Percentiles rank a stretch among this genome's conserved stretches.
These are phyloP conservation scores for Sphagnum tenellum DNA, from an alignment of 225 moss, liverwort and hornwort genomes.

Conservation along the genomic window DNA sequence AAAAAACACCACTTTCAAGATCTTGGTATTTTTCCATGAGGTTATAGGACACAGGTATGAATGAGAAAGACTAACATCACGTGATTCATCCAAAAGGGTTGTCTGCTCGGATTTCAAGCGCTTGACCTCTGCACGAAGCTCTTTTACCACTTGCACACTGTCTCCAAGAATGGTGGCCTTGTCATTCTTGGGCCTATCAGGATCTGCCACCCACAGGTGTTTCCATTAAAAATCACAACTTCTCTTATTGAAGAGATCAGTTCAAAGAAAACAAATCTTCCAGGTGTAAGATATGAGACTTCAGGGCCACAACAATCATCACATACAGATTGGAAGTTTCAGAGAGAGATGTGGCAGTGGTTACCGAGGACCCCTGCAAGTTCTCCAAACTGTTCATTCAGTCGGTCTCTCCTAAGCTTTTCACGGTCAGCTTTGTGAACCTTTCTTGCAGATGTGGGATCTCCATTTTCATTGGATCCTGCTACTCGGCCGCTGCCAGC, in stretches of 20 bases:
- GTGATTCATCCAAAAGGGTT: slow-evolving; percentile 40
- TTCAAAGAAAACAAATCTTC: not conserved
- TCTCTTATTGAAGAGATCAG: too few species aligned
- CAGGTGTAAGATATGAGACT: too few species aligned
- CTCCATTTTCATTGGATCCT: slow-evolving; percentile 20
- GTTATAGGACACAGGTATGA: too few species aligned
- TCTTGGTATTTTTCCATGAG: too few species aligned
- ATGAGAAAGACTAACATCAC: slow-evolving; percentile 28
- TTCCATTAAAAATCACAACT: too few species aligned
- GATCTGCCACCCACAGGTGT: slow-evolving; percentile 18
- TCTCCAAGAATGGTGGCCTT: slow-evolving; percentile 52
- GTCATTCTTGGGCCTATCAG: slow-evolving; percentile 57
- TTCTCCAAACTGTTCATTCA: slow-evolving; percentile 90
- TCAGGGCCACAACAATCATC: too few species aligned
- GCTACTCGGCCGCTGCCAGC: slow-evolving; percentile 36
- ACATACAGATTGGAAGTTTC: too few species aligned
- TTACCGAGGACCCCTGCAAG: slow-evolving; percentile 76
- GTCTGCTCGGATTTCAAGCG: slow-evolving; percentile 40
- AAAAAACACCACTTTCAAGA: too few species aligned
- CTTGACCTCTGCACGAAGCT: slow-evolving; percentile 39
- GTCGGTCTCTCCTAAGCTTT: slow-evolving; percentile 76
- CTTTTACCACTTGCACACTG: slow-evolving; percentile 42
- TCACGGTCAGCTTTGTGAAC: slow-evolving; percentile 93
- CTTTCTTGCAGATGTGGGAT: slow-evolving; percentile 50
- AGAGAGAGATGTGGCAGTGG: too few species aligned